Percentiles rank a stretch among this genome's conserved stretches.
Conservation (phyloP, 805 yeast species). For the Sungouiozyma intestinalis region DNA sequence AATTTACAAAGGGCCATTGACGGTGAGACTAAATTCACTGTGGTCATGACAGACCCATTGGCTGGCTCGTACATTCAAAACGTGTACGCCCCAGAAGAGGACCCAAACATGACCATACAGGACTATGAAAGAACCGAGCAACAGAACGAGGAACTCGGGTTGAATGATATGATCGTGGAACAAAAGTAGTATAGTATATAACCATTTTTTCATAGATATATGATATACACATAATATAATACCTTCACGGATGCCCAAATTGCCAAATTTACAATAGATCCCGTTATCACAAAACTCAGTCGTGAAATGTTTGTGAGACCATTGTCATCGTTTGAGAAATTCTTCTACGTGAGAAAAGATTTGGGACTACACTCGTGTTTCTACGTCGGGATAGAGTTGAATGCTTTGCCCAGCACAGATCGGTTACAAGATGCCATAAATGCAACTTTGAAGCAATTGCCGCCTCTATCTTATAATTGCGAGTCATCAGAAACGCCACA, state of each 20-base stretch:
- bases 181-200: background rate
- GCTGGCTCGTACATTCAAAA: conserved; percentile 94
- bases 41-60: conserved; percentile 86
- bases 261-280: too few relatives aligned
- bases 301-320: background rate
- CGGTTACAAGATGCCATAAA: conserved; percentile 9
- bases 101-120: conserved; percentile 89
- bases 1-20: conserved; percentile 66
- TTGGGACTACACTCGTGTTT: conserved; percentile 22
- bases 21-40: conserved; percentile 75
- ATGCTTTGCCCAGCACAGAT: conserved; percentile 9
- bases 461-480: background rate
- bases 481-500: background rate
- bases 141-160: conserved; percentile 87
- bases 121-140: conserved; percentile 82
- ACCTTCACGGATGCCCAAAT: background rate
- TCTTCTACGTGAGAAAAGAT: conserved; percentile 17
- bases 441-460: conserved; percentile 3
- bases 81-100: conserved; percentile 97
- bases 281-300: background rate
- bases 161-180: conserved; percentile 37
- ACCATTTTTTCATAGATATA: background rate
- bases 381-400: conserved; percentile 13
- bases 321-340: conserved; percentile 13
- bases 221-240: background rate